These are phyloP conservation scores for Ammopiptanthus mongolicus DNA, from an alignment of 306 rosid species.

Conservation along the genomic window DNA sequence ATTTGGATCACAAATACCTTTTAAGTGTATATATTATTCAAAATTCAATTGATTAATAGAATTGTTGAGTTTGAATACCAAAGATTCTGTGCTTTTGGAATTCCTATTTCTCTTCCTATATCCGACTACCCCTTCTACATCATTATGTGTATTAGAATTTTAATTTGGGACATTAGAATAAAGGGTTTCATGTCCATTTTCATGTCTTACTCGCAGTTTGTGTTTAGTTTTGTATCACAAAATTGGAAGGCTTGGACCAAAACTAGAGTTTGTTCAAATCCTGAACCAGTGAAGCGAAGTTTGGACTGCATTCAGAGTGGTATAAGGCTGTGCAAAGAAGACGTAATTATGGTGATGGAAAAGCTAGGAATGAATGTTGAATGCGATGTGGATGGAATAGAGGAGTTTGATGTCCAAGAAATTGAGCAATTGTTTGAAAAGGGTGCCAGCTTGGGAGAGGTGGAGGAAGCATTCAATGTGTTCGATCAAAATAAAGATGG, in stretches of 20 bases:
- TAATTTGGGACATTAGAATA: not conserved
- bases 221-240: not conserved
- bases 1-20: no score
- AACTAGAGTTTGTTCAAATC: not conserved
- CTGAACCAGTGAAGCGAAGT: not conserved
- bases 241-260: conserved; percentile 18
- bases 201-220: not conserved
- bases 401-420: conserved; percentile 19
- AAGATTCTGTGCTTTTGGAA: no score
- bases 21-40: no score
- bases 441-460: conserved; percentile 34
- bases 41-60: no score
- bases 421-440: conserved; percentile 28
- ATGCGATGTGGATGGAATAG: not conserved
- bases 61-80: no score
- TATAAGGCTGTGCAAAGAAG: conserved; percentile 25
- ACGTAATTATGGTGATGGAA: conserved; percentile 34
- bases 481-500: conserved; percentile 44
- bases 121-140: no score
- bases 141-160: not conserved
- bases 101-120: no score
- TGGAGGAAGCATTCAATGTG: conserved; percentile 41
- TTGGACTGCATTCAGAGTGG: not conserved
- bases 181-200: not conserved
- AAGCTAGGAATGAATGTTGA: conserved; percentile 24